These are phyloP conservation scores for Trichoderma gracile DNA, from an alignment of 2,329 filamentous ascomycete species.

Conservation along the genomic window DNA sequence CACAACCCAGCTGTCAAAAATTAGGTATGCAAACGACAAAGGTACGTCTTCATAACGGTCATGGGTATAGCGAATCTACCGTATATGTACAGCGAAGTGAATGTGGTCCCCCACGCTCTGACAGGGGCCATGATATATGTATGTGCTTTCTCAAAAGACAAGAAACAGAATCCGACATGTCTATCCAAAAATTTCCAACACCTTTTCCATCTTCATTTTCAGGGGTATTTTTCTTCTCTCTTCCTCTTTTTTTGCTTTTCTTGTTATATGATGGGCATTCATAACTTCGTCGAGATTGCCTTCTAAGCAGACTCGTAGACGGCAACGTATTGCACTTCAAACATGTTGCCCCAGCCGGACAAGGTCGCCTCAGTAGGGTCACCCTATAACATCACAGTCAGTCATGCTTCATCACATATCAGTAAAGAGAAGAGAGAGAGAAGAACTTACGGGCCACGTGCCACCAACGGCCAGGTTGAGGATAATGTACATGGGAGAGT, in stretches of 20 bases:
- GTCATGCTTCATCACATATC: too few relatives aligned
- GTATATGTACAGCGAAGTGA: constrained; percentile 22
- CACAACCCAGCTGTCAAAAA: too few relatives aligned
- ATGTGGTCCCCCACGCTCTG: not conserved
- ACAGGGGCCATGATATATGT: not conserved
- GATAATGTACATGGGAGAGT: constrained; percentile 48
- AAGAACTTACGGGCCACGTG: constrained; percentile 41
- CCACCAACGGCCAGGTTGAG: constrained; percentile 53
- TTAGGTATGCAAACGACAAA: too few relatives aligned
- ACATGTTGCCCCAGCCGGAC: constrained; percentile 44
- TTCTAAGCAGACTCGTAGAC: constrained; percentile 39
- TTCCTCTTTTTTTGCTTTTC: not conserved
- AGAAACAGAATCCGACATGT: not conserved
- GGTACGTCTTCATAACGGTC: constrained; percentile 6
- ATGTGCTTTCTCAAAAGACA: not conserved
- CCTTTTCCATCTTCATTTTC: not conserved
- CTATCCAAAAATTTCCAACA: not conserved
- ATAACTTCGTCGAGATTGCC: not conserved
- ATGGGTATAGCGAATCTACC: constrained; percentile 6
- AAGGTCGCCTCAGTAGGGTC: constrained; percentile 38
- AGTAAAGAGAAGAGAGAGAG: not conserved
- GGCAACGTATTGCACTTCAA: constrained; percentile 45
- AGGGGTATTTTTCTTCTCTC: not conserved
- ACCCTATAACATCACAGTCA: constrained; percentile 33
- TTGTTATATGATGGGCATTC: not conserved